Evolutionary conservation across 2,329 filamentous ascomycete genomes (phyloP).

Genomic region (Aphanoascus verrucosus): DNA sequence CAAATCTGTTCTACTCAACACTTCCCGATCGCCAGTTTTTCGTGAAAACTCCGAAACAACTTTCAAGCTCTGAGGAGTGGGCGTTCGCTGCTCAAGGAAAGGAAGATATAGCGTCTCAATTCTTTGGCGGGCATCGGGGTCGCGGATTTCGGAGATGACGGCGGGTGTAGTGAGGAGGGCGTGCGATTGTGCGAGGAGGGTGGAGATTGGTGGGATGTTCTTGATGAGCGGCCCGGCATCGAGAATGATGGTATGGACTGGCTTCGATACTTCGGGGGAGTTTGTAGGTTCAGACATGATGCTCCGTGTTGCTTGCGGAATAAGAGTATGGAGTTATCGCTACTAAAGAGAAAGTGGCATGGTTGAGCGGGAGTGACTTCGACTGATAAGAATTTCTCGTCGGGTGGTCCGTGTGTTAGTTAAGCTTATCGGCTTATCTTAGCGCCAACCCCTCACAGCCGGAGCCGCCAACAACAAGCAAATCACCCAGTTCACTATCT

Average conservation of each 20-base stretch:
- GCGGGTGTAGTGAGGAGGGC: slow-evolving; percentile 71
- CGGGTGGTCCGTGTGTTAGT: slow-evolving; percentile 14
- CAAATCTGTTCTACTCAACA: slow-evolving; percentile 80
- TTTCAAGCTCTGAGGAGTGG: slow-evolving; percentile 64
- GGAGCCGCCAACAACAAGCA: not conserved
- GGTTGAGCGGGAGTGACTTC: not conserved
- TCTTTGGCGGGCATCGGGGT: slow-evolving; percentile 66
- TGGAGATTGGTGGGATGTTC: slow-evolving; percentile 77
- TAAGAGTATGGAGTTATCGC: not conserved
- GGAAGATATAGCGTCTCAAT: slow-evolving; percentile 77
- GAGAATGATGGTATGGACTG: slow-evolving; percentile 72
- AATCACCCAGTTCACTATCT: too few species aligned
- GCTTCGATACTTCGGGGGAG: slow-evolving; percentile 41
- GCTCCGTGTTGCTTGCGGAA: not conserved
- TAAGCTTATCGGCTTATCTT: slow-evolving; percentile 34
- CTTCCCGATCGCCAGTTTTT: slow-evolving; percentile 77
- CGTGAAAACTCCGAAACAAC: slow-evolving; percentile 76
- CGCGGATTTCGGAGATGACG: slow-evolving; percentile 77
- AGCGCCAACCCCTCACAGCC: slow-evolving; percentile 16
- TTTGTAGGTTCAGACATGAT: slow-evolving; percentile 21
- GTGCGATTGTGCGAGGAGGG: slow-evolving; percentile 66
- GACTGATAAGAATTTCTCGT: slow-evolving; percentile 11
- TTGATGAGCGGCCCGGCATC: slow-evolving; percentile 91
- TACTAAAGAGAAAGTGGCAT: not conserved
- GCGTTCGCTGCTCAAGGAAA: slow-evolving; percentile 68